Base-by-base conservation (phyloP, 345 rosid genomes). In the Combretum micranthum region DNA sequence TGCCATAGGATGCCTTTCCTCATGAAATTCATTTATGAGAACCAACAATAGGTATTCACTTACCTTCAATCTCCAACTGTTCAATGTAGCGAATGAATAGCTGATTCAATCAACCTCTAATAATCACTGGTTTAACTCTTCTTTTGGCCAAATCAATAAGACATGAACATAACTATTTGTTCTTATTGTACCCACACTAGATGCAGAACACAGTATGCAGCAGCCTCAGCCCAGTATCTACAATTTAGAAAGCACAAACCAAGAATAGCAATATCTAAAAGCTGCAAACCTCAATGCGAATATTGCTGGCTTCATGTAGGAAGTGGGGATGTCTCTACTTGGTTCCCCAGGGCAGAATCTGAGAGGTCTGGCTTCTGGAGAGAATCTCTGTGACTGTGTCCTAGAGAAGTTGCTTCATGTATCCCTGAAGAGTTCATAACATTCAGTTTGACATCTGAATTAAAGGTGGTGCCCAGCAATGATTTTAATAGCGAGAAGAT, bases 371-470 rank as follows among this genome's bases (percentile, higher is more conserved):
- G 60, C 52, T 79, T 79, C 44, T 72, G 54, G 50, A 75, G 57
- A 47, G 86, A 53, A 61, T 81, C 94, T 70, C 79, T 86, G 59
- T 73, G 77, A 61, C 74, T 47, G 44, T 78, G 86, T 39, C 83
- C 96, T 72, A 93, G 68, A 66, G 94, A 70, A 44, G 99, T 83
- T 4, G 94, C 96, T 57, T 87, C 88, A 43, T 72, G 77, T 73
- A 89, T 89, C 55, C 99, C 90, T 86, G 42, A 54, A 74, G 50
- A 62, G 51, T 59, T 63, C 22, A 61, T 19, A 6, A 20, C 42
- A 17, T 55, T 48, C 56, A 18, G 51, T n/a, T n/a, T n/a, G n/a
- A 58, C 17, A 8, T 47, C 52, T 14, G 42, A 42, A 47, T 32
- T 52, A 17, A 44, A 16, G 17, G 43, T 7, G 43, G 44, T 14